phyloP scores from a whole-genome alignment of 2,329 filamentous ascomycete species.

The Colletotrichum siamense region DNA sequence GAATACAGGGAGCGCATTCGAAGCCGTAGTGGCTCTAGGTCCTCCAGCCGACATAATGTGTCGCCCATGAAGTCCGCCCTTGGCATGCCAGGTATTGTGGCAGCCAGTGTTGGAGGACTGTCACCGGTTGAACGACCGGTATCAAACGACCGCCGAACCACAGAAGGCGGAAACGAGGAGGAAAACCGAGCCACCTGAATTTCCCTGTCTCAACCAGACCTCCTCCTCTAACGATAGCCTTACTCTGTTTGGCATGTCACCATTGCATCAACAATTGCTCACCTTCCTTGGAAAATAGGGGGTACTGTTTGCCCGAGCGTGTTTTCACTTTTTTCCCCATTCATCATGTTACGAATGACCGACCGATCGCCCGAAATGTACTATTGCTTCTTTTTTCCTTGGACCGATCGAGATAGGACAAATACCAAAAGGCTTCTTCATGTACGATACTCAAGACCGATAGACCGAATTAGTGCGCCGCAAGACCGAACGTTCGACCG shows the following conservation, averaged over 20 bases:
- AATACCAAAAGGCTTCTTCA: neutral
- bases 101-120: conserved; percentile 24
- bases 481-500: neutral
- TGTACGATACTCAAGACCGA: conserved; percentile 12
- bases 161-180: neutral
- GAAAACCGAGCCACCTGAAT: neutral
- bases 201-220: neutral
- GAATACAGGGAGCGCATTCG: conserved; percentile 37
- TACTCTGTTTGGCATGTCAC: neutral
- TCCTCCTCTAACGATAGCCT: neutral
- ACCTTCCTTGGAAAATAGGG: neutral
- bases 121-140: conserved; percentile 17
- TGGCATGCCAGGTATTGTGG: conserved; percentile 25
- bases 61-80: conserved; percentile 24
- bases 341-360: neutral
- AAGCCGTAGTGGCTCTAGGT: conserved; percentile 22
- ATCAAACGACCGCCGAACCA: neutral
- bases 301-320: neutral
- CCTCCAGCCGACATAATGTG: conserved; percentile 18
- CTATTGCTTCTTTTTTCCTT: neutral
- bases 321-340: neutral
- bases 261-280: neutral
- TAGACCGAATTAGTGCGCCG: neutral
- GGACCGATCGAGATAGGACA: neutral
- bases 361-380: neutral